Conservation (phyloP, 1,139 yeast genomes). For the Blastobotrys elegans region DNA sequence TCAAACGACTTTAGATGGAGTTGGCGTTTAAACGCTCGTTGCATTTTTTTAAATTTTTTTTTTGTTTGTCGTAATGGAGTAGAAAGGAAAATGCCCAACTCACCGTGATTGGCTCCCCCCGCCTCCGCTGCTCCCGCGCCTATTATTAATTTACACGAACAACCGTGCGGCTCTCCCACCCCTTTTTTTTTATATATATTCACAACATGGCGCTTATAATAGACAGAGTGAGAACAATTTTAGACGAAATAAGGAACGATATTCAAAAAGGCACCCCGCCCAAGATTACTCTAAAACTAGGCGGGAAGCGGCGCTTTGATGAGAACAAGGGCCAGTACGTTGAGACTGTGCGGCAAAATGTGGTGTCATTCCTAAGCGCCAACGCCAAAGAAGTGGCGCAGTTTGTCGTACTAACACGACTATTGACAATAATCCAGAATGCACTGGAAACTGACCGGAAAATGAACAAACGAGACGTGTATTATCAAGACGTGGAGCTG, state of each 20-base stretch:
- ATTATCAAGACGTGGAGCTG: conserved; percentile 56
- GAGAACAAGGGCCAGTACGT: neutral
- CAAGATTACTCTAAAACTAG: neutral
- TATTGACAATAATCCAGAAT: neutral
- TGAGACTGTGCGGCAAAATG: neutral
- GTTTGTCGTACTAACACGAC: neutral
- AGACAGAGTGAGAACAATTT: neutral
- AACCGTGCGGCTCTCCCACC: too few relatives aligned
- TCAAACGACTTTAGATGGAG: conserved; percentile 20
- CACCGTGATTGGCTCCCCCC: too few relatives aligned
- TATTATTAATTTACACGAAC: too few relatives aligned
- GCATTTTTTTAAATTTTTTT: neutral
- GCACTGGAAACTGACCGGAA: conserved; percentile 11
- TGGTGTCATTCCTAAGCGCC: neutral
- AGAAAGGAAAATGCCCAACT: too few relatives aligned
- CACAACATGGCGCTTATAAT: neutral
- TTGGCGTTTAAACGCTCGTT: neutral
- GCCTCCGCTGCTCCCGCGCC: too few relatives aligned
- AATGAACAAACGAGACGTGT: conserved; percentile 57
- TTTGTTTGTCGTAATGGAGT: neutral
- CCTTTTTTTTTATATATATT: too few relatives aligned
- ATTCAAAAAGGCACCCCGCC: neutral
- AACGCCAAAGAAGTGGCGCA: neutral
- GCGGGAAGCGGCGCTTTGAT: conserved; percentile 1
- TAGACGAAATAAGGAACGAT: neutral